Evolutionary conservation across 2,329 filamentous ascomycete genomes (phyloP).

Genomic region (Verticillium tricorpus): DNA sequence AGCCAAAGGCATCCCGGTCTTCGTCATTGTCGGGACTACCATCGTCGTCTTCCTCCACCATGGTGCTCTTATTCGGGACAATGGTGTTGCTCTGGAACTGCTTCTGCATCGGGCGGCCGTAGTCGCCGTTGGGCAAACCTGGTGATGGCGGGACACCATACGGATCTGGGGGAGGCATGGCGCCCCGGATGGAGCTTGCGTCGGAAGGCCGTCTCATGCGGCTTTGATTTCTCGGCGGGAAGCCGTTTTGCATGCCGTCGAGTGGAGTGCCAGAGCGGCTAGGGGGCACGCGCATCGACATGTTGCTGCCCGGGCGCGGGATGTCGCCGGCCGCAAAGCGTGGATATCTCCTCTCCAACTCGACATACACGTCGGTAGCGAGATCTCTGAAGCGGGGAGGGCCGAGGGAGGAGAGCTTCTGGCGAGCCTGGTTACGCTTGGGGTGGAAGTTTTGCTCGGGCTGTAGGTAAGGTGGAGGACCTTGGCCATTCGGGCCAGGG

Average conservation of each 20-base stretch:
- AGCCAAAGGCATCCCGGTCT: slow-evolving; percentile 59
- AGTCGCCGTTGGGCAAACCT: slow-evolving; percentile 56
- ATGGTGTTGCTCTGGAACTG: slow-evolving; percentile 95
- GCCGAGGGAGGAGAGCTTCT: slow-evolving; percentile 87
- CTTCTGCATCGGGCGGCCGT: slow-evolving; percentile 75
- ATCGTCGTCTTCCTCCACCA: slow-evolving; percentile 93
- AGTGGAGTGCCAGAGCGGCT: slow-evolving; percentile 60
- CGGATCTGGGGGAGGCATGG: slow-evolving; percentile 34
- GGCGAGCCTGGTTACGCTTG: slow-evolving; percentile 95
- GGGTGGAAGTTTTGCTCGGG: slow-evolving; percentile 91
- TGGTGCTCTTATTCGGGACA: slow-evolving; percentile 94
- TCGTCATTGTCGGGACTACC: slow-evolving; percentile 51
- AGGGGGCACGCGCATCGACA: slow-evolving; percentile 55
- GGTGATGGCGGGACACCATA: slow-evolving; percentile 57
- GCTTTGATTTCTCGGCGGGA: slow-evolving; percentile 46
- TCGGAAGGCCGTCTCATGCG: slow-evolving; percentile 56
- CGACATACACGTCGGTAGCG: slow-evolving; percentile 93
- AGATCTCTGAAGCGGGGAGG: slow-evolving; percentile 84
- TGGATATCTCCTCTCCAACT: slow-evolving; percentile 86
- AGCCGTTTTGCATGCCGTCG: slow-evolving; percentile 47
- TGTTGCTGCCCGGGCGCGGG: slow-evolving; percentile 64
- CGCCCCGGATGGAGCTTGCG: slow-evolving; percentile 54
- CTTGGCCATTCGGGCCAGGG: slow-evolving; percentile 42
- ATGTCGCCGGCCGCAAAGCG: slow-evolving; percentile 69
- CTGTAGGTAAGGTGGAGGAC: slow-evolving; percentile 67